phyloP scores from a whole-genome alignment of 371 early-diverging fungal genomes.

The Mortierella sp. region DNA sequence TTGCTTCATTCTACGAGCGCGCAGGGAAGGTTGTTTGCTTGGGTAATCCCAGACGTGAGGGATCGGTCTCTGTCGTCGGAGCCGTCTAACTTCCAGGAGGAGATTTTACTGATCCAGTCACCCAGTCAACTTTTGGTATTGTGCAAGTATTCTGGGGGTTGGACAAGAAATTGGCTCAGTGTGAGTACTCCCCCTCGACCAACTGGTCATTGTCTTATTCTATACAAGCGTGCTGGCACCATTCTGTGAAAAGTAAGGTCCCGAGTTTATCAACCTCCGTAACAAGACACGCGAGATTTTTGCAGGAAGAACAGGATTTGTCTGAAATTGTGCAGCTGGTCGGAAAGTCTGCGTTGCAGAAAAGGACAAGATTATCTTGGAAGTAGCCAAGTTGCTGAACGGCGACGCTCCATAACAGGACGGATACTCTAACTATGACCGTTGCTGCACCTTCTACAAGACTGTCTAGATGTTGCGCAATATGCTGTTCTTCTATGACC shows the following conservation, averaged over 20 bases:
- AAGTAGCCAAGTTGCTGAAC: slow-evolving; percentile 98
- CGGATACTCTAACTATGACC: slow-evolving; percentile 99
- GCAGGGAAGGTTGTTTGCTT: slow-evolving; percentile 98
- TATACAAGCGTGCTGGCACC: slow-evolving; percentile 98
- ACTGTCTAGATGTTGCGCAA: slow-evolving; percentile 99
- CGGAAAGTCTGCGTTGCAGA: slow-evolving; percentile 99
- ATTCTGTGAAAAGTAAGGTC: slow-evolving; percentile 96
- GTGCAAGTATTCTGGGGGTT: slow-evolving; percentile 99
- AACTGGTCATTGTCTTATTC: slow-evolving; percentile 99
- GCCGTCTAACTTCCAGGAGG: slow-evolving; percentile 99
- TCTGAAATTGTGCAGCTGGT: slow-evolving; percentile 99
- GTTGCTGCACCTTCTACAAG: slow-evolving; percentile 99
- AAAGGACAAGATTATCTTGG: slow-evolving; percentile 99
- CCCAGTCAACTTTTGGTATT: slow-evolving; percentile 98
- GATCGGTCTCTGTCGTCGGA: slow-evolving; percentile 99
- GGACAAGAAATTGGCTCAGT: slow-evolving; percentile 99
- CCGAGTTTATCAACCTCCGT: slow-evolving; percentile 93
- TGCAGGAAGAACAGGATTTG: slow-evolving; percentile 99
- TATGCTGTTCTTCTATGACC: slow-evolving; percentile 97
- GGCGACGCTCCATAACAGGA: slow-evolving; percentile 99
- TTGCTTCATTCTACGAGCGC: slow-evolving; percentile 99
- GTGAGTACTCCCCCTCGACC: slow-evolving; percentile 99
- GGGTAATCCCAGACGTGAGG: slow-evolving; percentile 96
- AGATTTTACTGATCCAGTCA: slow-evolving; percentile 99
- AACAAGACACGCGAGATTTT: slow-evolving; percentile 98